These are phyloP conservation scores for Arthrobotrys megalospora DNA, from an alignment of 2,329 filamentous ascomycete species.

Conservation along the genomic window DNA sequence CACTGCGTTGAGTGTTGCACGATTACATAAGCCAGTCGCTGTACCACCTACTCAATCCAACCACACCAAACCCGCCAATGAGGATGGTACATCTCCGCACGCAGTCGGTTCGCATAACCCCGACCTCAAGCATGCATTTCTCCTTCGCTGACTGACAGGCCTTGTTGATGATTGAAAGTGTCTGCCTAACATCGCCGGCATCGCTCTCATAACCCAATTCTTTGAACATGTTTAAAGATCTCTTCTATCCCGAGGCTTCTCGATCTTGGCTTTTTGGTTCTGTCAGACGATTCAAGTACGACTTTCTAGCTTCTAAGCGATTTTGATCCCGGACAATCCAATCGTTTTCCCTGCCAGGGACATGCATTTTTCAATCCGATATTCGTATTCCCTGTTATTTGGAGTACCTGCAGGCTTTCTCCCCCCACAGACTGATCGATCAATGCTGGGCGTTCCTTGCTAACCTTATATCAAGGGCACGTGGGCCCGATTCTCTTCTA, in stretches of 20 bases:
- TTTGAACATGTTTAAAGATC: neutral
- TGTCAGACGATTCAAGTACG: too few relatives aligned
- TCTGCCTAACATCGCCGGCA: conserved; percentile 3
- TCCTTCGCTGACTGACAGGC: neutral
- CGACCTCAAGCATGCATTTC: neutral
- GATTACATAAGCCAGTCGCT: neutral
- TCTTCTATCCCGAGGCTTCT: neutral
- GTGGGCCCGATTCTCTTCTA: conserved; percentile 11
- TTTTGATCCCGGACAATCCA: neutral
- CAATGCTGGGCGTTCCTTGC: neutral
- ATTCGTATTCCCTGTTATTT: neutral
- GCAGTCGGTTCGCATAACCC: conserved; percentile 1
- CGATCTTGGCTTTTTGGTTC: too few relatives aligned
- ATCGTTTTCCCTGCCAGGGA: neutral
- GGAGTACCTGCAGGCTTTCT: conserved; percentile 9
- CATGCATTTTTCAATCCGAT: conserved; percentile 3
- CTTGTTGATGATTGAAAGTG: neutral
- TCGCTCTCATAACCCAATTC: neutral
- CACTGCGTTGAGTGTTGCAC: neutral
- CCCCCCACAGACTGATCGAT: neutral
- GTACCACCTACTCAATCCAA: conserved; percentile 6
- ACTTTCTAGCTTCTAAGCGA: too few relatives aligned
- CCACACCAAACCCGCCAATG: neutral
- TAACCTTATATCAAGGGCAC: conserved; percentile 32
- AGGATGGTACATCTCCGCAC: conserved; percentile 1